Conservation (phyloP, 768 basidiomycete species). For the Collybia mongolica region DNA sequence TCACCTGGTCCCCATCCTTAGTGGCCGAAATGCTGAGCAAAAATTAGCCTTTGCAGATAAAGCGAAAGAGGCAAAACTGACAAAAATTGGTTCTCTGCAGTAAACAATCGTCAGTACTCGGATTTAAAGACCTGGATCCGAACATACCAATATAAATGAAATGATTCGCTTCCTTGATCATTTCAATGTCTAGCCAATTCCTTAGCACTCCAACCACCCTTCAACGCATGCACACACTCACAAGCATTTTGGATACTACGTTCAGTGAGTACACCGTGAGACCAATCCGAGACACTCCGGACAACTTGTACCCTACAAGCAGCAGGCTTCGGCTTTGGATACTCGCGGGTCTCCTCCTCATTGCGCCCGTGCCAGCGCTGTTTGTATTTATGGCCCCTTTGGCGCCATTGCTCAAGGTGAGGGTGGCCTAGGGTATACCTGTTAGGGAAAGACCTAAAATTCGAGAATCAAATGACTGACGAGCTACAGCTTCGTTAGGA, state of each 20-base stretch:
- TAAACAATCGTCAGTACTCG: constrained; percentile 10
- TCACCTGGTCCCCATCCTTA: constrained; percentile 58
- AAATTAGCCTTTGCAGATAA: constrained; percentile 6
- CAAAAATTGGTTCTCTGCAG: constrained; percentile 84
- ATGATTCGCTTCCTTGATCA: constrained; percentile 84
- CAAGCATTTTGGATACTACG: constrained; percentile 93
- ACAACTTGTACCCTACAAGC: constrained; percentile 77
- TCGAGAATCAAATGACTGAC: constrained; percentile 27
- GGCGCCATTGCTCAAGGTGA: constrained; percentile 59
- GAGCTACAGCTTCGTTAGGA: constrained; percentile 66
- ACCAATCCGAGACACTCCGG: constrained; percentile 91
- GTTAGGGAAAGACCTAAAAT: neutral
- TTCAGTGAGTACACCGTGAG: constrained; percentile 87
- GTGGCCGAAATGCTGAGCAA: constrained; percentile 73
- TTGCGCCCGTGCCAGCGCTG: constrained; percentile 57
- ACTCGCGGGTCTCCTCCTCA: constrained; percentile 11
- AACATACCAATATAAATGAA: constrained; percentile 88
- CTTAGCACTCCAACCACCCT: neutral
- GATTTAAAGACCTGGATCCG: neutral
- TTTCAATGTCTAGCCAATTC: constrained; percentile 53
- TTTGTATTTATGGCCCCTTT: constrained; percentile 56
- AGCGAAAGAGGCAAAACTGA: constrained; percentile 32
- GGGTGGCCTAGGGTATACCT: constrained; percentile 52
- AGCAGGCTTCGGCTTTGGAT: constrained; percentile 41
- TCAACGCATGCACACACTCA: constrained; percentile 35